Conservation (phyloP, 2,329 filamentous ascomycete genomes). For the Exophiala xenobiotica region DNA sequence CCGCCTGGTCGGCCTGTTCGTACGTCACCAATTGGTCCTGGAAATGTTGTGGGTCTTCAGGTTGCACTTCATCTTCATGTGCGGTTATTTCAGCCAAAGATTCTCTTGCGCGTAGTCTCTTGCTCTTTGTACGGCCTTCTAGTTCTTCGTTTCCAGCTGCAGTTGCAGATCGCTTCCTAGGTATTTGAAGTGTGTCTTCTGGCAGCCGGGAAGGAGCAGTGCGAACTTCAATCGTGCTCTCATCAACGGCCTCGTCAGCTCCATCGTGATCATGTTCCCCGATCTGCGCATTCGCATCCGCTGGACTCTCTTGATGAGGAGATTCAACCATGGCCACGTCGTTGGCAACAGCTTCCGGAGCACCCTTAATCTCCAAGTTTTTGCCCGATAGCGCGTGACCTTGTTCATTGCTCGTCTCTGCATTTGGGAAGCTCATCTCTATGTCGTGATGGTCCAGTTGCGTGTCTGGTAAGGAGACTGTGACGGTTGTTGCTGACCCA, state of each 20-base stretch:
- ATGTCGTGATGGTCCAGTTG: constrained; percentile 16
- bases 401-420: not conserved
- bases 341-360: not conserved
- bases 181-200: constrained; percentile 25
- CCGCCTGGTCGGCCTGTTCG: constrained; percentile 56
- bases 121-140: constrained; percentile 58
- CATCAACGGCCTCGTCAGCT: not conserved
- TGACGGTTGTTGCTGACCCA: constrained; percentile 42
- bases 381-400: not conserved
- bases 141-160: constrained; percentile 59
- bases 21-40: constrained; percentile 55
- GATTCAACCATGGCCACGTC: not conserved
- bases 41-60: constrained; percentile 55
- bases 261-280: constrained; percentile 1
- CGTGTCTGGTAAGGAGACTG: constrained; percentile 42
- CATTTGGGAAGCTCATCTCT: not conserved
- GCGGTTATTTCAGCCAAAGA: constrained; percentile 50
- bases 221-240: constrained; percentile 10
- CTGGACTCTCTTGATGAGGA: not conserved
- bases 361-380: not conserved
- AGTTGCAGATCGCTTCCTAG: constrained; percentile 61
- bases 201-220: constrained; percentile 28
- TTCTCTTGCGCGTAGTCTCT: constrained; percentile 60
- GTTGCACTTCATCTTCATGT: constrained; percentile 48
- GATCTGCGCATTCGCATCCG: not conserved